Evolutionary conservation across 805 yeast genomes (phyloP).

Genomic region (Metschnikowia proteae): DNA sequence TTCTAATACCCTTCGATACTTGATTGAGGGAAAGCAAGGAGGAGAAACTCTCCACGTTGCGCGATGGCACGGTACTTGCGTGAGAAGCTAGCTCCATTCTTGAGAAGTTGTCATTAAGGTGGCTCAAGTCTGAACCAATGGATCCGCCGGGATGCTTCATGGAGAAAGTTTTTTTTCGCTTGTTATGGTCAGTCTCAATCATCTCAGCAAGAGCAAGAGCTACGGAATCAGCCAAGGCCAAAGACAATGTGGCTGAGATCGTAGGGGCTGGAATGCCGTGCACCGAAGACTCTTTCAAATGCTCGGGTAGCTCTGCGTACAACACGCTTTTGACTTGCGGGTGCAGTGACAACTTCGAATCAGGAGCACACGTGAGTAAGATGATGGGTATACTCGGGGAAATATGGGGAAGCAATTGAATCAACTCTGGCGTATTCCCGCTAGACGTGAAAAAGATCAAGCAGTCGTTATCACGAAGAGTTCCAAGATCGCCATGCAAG

Average conservation of each 20-base stretch:
- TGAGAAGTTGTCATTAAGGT: constrained; percentile 28
- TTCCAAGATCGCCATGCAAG: constrained; percentile 84
- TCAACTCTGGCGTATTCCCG: constrained; percentile 78
- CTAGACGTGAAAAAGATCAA: constrained; percentile 70
- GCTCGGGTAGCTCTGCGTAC: constrained; percentile 58
- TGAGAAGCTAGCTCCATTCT: constrained; percentile 7
- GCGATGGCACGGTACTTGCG: constrained; percentile 6
- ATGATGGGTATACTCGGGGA: constrained; percentile 52
- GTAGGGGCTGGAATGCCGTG: constrained; percentile 90
- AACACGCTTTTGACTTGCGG: constrained; percentile 51
- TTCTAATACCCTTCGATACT: constrained; percentile 4
- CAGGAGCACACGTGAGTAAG: constrained; percentile 58
- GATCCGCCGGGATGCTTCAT: constrained; percentile 90
- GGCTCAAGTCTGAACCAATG: constrained; percentile 55
- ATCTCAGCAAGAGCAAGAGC: constrained; percentile 70
- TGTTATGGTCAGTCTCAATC: constrained; percentile 51
- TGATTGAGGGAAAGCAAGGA: constrained; percentile 18
- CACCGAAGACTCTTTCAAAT: constrained; percentile 54
- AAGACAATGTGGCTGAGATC: constrained; percentile 70
- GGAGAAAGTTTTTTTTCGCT: constrained; percentile 57
- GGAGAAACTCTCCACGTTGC: constrained; percentile 13
- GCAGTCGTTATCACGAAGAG: constrained; percentile 54
- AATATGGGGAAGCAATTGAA: constrained; percentile 54
- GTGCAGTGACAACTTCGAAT: constrained; percentile 51
- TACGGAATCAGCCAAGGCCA: constrained; percentile 75